Evolutionary conservation across 441 rosid species (phyloP).

Genomic region (Brassica balearica): DNA sequence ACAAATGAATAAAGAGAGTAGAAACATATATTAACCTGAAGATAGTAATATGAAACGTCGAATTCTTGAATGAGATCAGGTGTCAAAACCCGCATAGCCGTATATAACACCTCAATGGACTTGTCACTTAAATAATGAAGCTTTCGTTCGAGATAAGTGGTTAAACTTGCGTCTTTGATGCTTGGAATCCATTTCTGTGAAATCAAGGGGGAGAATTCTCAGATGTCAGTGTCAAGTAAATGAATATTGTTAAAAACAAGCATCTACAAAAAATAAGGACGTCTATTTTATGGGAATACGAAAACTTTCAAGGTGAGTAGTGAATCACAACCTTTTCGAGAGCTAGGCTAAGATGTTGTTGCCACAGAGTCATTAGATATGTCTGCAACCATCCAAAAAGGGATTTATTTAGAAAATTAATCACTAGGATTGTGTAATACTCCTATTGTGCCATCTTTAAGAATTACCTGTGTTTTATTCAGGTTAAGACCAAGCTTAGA

Average conservation of each 20-base stretch:
- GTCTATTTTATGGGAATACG: neutral
- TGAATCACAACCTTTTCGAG: conserved; percentile 39
- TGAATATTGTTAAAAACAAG: neutral
- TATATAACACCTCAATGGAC: conserved; percentile 41
- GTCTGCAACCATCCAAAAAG: conserved; percentile 33
- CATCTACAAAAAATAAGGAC: neutral
- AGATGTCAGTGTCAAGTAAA: neutral
- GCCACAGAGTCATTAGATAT: conserved; percentile 42
- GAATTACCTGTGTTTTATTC: conserved; percentile 29
- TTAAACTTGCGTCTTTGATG: conserved; percentile 35
- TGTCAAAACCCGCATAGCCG: conserved; percentile 36
- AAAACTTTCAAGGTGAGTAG: neutral
- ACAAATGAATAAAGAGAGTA: neutral
- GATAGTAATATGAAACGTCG: conserved; percentile 30
- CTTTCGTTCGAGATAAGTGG: conserved; percentile 16
- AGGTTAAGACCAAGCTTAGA: conserved; percentile 15
- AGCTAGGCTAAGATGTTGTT: conserved; percentile 43
- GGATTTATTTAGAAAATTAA: neutral
- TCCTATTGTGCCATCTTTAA: neutral
- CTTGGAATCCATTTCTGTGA: conserved; percentile 50
- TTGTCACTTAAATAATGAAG: conserved; percentile 38
- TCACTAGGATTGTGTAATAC: neutral
- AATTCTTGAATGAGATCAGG: conserved; percentile 43
- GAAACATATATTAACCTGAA: conserved; percentile 41
- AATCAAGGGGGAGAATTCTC: conserved; percentile 7